These are phyloP conservation scores for Talaromyces ruber DNA, from an alignment of 495 filamentous ascomycete species.

Conservation along the genomic window DNA sequence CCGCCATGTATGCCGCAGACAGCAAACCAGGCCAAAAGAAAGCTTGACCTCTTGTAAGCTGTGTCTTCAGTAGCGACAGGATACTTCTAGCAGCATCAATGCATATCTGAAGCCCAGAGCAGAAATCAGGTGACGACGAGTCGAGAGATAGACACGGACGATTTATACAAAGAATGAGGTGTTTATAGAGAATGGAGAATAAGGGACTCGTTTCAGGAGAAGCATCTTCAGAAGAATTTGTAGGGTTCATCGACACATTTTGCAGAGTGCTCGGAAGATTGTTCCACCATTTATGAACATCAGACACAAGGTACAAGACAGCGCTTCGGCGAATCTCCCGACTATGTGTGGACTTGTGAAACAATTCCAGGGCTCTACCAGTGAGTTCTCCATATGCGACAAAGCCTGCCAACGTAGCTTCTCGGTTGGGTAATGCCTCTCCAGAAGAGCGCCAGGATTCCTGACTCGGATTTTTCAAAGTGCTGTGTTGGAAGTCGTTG, in stretches of 20 bases:
- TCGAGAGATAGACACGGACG: slow-evolving; percentile 29
- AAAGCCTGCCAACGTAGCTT: slow-evolving; percentile 27
- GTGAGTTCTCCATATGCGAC: slow-evolving; percentile 32
- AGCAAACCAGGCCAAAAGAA: slow-evolving; percentile 34
- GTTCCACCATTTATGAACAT: slow-evolving; percentile 40
- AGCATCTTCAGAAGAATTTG: background rate
- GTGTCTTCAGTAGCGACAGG: slow-evolving; percentile 21
- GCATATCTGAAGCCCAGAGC: slow-evolving; percentile 32
- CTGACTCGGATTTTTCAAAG: background rate
- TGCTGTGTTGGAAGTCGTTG: background rate
- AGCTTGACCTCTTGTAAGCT: slow-evolving; percentile 21
- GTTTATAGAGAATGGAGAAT: slow-evolving; percentile 56
- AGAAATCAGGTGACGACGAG: slow-evolving; percentile 26
- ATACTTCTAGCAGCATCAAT: slow-evolving; percentile 30
- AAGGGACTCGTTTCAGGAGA: slow-evolving; percentile 31
- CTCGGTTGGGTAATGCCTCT: slow-evolving; percentile 13
- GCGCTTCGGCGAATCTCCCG: slow-evolving; percentile 26
- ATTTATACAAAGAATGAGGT: slow-evolving; percentile 60
- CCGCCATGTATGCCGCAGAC: slow-evolving; percentile 34
- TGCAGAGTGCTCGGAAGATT: slow-evolving; percentile 24
- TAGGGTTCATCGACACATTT: background rate
- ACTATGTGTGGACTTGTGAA: slow-evolving; percentile 32
- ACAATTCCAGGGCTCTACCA: slow-evolving; percentile 30
- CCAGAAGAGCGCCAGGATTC: background rate
- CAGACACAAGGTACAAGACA: slow-evolving; percentile 28